Evolutionary conservation across 2,329 filamentous ascomycete genomes (phyloP).

Genomic region (Aureobasidium zeae): DNA sequence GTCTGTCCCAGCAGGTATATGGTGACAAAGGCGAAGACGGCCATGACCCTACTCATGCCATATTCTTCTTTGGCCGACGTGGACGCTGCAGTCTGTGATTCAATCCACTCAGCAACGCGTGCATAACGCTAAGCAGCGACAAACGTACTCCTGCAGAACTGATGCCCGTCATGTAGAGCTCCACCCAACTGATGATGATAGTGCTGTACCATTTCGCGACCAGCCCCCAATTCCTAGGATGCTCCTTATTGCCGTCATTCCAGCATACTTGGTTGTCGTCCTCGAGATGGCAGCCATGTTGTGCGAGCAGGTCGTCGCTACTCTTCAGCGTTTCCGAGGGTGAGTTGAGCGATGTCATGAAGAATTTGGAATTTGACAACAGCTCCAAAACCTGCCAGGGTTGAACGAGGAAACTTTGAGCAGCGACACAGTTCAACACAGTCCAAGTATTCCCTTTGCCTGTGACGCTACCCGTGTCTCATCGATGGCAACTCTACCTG

Average conservation of each 20-base stretch:
- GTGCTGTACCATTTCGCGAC: constrained; percentile 18
- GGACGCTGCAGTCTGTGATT: constrained; percentile 17
- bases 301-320: constrained; percentile 8
- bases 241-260: constrained; percentile 17
- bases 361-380: no score
- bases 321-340: background rate
- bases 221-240: constrained; percentile 18
- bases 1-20: constrained; percentile 31
- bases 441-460: no score
- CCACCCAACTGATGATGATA: constrained; percentile 18
- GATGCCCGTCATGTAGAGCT: constrained; percentile 20
- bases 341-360: constrained; percentile 4
- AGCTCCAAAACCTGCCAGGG: no score
- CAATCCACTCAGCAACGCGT: background rate
- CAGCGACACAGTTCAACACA: no score
- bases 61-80: constrained; percentile 17
- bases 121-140: background rate
- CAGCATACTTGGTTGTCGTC: constrained; percentile 17
- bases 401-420: no score
- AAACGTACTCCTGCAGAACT: constrained; percentile 18
- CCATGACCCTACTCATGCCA: constrained; percentile 17
- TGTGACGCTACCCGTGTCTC: no score
- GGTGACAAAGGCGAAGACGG: constrained; percentile 19
- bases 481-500: no score
- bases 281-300: constrained; percentile 18